Evolutionary conservation across 1,139 yeast species (phyloP), one percentile per base, ranked within the genome.

Genomic region (Kodamaea anthophila): DNA sequence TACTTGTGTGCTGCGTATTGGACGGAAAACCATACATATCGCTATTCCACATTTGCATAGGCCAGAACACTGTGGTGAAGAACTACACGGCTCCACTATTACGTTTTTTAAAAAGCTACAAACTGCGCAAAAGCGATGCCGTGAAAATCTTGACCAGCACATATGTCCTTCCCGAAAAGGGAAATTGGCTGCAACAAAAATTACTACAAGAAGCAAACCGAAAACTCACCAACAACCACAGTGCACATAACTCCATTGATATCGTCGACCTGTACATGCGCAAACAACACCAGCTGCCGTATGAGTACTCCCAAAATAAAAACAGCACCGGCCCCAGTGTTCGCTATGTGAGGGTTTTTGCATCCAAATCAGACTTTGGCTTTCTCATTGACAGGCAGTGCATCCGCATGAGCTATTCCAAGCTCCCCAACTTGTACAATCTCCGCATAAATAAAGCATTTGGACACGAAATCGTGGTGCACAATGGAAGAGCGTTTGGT

Each of bases 51-150:
- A 26, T 30, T 20, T 9, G 15, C 3, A 26, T 30, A 3, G 23
- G n/a, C n/a, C 10, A 10, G 5, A n/a, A 5, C 9, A 10, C 28
- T 2, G 13, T 13, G 5, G 28, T 21, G 9, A 11, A 26, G 10
- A 31, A 31, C 21, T 27, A 18, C 25, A 31, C 34, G 1, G 26
- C 34, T 7, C 12, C 28, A 5, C 15, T 31, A 6, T 16, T 31
- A 13, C 30, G 34, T 5, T 27, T 27, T 12, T 23, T 28, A 5
- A 18, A 23, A 9, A 23, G 27, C 23, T 24, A 31, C 16, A 30
- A 26, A 11, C 21, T 21, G 24, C 18, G 26, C 8, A 10, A 16
- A 9, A 31, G 18, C 15, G 16, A 23, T 15, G 12, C 20, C 5
- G 8, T 31, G 4, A 15, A 23, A 9, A 23, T 10, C 11, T 15